Conservation (phyloP, 2,329 filamentous ascomycete species). For the Beauveria caledonica region DNA sequence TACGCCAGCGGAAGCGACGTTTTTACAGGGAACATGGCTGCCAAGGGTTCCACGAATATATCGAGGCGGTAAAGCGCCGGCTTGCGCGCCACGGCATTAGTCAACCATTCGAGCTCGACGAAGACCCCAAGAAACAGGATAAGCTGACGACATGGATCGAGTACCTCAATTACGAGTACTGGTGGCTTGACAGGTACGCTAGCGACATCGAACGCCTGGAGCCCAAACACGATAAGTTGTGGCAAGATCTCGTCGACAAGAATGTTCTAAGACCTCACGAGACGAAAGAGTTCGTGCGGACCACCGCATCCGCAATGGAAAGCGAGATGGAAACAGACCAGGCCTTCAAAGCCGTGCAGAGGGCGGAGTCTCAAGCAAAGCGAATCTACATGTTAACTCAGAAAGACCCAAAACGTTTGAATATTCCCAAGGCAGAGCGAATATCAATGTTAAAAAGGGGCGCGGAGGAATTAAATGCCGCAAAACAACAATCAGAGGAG, state of each 20-base stretch:
- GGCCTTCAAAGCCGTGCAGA: not conserved
- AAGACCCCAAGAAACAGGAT: slow-evolving; percentile 23
- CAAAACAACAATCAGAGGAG: not conserved
- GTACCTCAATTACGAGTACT: slow-evolving; percentile 25
- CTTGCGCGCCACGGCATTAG: slow-evolving; percentile 22
- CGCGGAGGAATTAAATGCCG: not conserved
- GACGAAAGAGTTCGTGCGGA: slow-evolving; percentile 12
- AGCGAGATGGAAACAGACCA: not conserved
- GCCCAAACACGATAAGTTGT: slow-evolving; percentile 20
- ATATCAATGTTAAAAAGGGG: not conserved
- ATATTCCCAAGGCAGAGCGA: not conserved
- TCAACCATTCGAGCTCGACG: slow-evolving; percentile 21
- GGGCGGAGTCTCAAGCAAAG: not conserved
- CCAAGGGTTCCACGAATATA: slow-evolving; percentile 19
- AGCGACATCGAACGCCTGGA: slow-evolving; percentile 15
- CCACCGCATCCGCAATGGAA: not conserved
- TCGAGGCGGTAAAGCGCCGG: slow-evolving; percentile 18
- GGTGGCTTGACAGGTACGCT: slow-evolving; percentile 16
- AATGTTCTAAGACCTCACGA: slow-evolving; percentile 19
- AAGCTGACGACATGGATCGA: slow-evolving; percentile 30
- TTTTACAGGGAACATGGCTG: slow-evolving; percentile 2
- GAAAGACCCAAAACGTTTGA: not conserved
- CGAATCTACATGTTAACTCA: not conserved
- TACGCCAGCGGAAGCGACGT: not conserved
- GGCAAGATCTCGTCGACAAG: slow-evolving; percentile 25